A percentile compares a stretch with the other conserved stretches of the same genome.
Evolutionary conservation across 495 filamentous ascomycete species (phyloP).

Genomic region (Extremus antarcticus): DNA sequence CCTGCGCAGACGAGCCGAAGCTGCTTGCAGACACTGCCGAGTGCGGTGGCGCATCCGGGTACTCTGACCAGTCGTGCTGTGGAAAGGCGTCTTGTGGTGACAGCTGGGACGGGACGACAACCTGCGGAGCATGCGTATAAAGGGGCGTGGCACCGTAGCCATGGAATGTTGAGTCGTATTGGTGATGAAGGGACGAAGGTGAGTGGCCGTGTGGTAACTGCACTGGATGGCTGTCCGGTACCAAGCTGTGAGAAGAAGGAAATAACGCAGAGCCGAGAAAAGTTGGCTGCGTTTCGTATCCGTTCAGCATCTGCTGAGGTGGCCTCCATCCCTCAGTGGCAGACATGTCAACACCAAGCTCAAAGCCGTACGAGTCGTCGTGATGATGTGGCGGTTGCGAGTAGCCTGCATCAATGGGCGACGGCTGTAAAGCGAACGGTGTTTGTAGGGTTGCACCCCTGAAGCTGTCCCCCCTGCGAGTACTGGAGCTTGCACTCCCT

Average conservation of each 20-base stretch:
- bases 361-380: neutral
- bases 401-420: neutral
- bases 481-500: neutral
- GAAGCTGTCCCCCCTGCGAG: neutral
- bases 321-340: neutral
- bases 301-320: neutral
- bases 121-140: neutral
- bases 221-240: neutral
- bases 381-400: neutral
- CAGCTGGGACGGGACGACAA: conserved; percentile 12
- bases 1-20: neutral
- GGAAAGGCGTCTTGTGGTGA: conserved; percentile 1
- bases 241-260: neutral
- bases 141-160: neutral
- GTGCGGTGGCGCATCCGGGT: neutral
- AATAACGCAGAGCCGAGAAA: neutral
- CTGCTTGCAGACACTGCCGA: neutral
- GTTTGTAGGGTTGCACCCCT: neutral
- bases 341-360: neutral
- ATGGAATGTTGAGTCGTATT: neutral
- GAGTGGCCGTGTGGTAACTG: neutral
- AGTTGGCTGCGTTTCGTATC: neutral
- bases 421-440: neutral
- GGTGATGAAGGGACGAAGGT: neutral
- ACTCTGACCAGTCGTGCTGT: neutral